Evolutionary conservation across 164 flowering plant genomes (phyloP).

Genomic region (Dillenia turbinata): DNA sequence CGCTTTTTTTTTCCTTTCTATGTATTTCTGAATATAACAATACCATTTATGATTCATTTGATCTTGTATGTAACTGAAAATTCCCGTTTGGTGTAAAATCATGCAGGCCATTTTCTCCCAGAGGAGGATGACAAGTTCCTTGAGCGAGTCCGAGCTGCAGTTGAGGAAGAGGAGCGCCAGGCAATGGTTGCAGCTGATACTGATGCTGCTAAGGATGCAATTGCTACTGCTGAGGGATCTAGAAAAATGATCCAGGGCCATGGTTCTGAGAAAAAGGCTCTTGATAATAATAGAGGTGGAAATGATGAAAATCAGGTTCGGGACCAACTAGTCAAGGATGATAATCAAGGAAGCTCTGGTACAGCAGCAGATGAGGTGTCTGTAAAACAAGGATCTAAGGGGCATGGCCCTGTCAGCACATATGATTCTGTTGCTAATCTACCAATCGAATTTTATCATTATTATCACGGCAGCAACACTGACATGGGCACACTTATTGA

Average conservation of each 20-base stretch:
- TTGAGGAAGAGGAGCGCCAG: slow-evolving; percentile 96
- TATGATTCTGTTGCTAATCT: slow-evolving; percentile 53
- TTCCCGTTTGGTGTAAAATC: background rate
- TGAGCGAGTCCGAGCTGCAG: slow-evolving; percentile 86
- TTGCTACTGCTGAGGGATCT: slow-evolving; percentile 76
- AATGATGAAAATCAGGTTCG: slow-evolving; percentile 15
- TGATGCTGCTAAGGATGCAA: slow-evolving; percentile 84
- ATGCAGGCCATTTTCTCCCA: slow-evolving; percentile 88
- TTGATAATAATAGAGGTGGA: slow-evolving; percentile 13
- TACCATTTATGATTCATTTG: too few relatives aligned
- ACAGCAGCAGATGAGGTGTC: slow-evolving; percentile 18
- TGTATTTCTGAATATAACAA: too few relatives aligned
- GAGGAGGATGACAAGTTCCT: slow-evolving; percentile 97
- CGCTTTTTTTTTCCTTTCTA: too few relatives aligned
- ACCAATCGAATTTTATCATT: slow-evolving; percentile 89
- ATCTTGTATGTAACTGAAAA: too few relatives aligned
- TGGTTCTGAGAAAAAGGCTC: slow-evolving; percentile 25
- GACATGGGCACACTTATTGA: slow-evolving; percentile 96
- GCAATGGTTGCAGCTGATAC: slow-evolving; percentile 75
- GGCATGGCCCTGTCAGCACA: slow-evolving; percentile 27
- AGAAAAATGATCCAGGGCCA: slow-evolving; percentile 34
- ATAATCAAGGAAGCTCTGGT: slow-evolving; percentile 9
- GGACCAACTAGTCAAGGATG: slow-evolving; percentile 15
- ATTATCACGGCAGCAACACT: slow-evolving; percentile 86
- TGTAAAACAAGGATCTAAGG: slow-evolving; percentile 25